phyloP scores from a whole-genome alignment of 31 red algal genomes.

The Odonthalia washingtoniensis region DNA sequence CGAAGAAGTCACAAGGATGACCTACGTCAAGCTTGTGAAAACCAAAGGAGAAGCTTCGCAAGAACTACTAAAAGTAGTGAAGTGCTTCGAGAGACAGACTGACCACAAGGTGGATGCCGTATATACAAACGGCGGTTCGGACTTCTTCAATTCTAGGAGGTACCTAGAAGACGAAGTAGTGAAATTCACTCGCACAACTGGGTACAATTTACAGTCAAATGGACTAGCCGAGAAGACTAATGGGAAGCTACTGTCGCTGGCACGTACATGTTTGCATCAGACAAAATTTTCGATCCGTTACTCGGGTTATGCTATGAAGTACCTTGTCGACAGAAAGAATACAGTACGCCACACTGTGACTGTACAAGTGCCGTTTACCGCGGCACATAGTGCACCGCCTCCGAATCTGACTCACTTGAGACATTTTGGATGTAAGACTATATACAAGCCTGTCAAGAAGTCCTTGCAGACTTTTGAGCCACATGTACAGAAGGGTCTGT shows the following conservation, averaged over 20 bases:
- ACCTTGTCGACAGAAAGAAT: constrained; percentile 29
- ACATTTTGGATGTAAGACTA: neutral
- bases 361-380: neutral
- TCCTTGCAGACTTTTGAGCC: neutral
- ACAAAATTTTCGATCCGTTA: constrained; percentile 19
- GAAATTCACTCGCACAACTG: neutral
- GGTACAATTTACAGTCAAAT: constrained; percentile 31
- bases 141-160: constrained; percentile 4
- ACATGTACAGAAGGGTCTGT: neutral
- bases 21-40: neutral
- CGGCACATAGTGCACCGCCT: neutral
- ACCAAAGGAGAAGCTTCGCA: constrained; percentile 44
- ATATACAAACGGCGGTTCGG: constrained; percentile 27
- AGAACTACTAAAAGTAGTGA: neutral
- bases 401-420: constrained; percentile 3
- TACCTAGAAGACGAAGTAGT: neutral
- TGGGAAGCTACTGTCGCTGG: constrained; percentile 10
- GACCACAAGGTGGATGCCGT: neutral
- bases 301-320: constrained; percentile 26
- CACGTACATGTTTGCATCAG: constrained; percentile 30
- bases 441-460: neutral
- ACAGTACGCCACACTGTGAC: neutral
- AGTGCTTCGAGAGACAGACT: neutral
- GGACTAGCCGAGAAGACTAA: constrained; percentile 36
- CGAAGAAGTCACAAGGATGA: constrained; percentile 32